Conservation (phyloP, 2,329 filamentous ascomycete species). For the Lachnellula suecica region DNA sequence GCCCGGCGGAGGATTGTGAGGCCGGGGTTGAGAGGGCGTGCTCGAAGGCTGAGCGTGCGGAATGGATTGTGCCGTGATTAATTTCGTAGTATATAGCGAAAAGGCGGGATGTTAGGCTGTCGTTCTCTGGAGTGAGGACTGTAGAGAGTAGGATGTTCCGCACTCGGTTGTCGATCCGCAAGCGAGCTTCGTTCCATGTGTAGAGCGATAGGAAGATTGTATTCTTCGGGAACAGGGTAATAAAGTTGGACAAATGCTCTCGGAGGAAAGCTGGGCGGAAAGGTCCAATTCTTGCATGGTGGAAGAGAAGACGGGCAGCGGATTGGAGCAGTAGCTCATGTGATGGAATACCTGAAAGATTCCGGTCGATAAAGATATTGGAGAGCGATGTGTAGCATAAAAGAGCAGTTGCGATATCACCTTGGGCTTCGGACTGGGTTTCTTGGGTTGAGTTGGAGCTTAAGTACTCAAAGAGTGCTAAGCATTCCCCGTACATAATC, state of each 20-base stretch:
- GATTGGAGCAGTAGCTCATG: conserved; percentile 70
- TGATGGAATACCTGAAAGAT: conserved; percentile 32
- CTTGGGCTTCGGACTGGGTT: conserved; percentile 47
- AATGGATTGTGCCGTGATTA: conserved; percentile 47
- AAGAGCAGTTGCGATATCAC: conserved; percentile 54
- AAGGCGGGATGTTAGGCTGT: conserved; percentile 47
- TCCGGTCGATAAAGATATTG: conserved; percentile 40
- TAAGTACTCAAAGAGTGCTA: conserved; percentile 69
- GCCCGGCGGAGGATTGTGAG: conserved; percentile 38
- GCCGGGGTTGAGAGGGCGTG: conserved; percentile 42
- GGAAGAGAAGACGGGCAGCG: conserved; percentile 66
- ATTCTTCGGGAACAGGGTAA: conserved; percentile 70
- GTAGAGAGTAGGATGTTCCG: conserved; percentile 57
- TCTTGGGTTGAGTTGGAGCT: conserved; percentile 35
- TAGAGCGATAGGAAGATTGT: conserved; percentile 72
- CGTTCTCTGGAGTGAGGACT: conserved; percentile 32
- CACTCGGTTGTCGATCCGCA: conserved; percentile 74
- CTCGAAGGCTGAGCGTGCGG: conserved; percentile 55
- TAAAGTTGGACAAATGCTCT: conserved; percentile 56
- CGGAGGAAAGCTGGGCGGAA: conserved; percentile 69
- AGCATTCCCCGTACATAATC: conserved; percentile 56
- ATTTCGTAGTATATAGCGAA: conserved; percentile 57
- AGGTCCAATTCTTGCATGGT: conserved; percentile 55
- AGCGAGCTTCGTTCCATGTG: conserved; percentile 70
- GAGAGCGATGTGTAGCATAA: conserved; percentile 42